phyloP scores from a whole-genome alignment of 352 stramenopile genomes.

The Phytopythium litorale region DNA sequence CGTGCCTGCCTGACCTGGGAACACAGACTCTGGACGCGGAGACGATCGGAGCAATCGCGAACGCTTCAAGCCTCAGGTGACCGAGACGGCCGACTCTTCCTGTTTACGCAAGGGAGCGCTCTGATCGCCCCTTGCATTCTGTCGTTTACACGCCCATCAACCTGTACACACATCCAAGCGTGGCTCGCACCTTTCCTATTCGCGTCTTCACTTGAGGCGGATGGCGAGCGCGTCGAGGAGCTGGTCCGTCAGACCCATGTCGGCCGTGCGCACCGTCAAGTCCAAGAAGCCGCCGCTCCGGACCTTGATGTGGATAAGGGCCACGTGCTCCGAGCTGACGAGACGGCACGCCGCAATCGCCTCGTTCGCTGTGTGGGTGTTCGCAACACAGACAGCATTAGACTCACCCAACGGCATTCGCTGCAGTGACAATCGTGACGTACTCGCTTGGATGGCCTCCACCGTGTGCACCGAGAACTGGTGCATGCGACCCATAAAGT shows the following conservation, averaged over 20 bases:
- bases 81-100: not conserved
- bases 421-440: constrained; percentile 14
- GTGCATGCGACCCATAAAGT: constrained; percentile 80
- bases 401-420: not conserved
- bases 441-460: constrained; percentile 83
- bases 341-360: constrained; percentile 79
- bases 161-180: not conserved
- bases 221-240: constrained; percentile 58
- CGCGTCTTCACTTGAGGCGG: constrained; percentile 46
- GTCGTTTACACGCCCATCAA: not conserved
- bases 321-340: constrained; percentile 77
- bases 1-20: not conserved
- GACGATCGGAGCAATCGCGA: not conserved
- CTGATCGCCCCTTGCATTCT: not conserved
- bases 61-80: not conserved
- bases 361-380: constrained; percentile 64
- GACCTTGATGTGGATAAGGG: constrained; percentile 85
- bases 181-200: not conserved
- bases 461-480: constrained; percentile 80
- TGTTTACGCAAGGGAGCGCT: not conserved
- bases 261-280: constrained; percentile 79
- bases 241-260: constrained; percentile 80
- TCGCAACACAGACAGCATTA: constrained; percentile 9
- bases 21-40: not conserved
- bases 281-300: constrained; percentile 80